These are phyloP conservation scores for Pseudoturritis turrita DNA, from an alignment of 345 rosid genomes.

Conservation along the genomic window DNA sequence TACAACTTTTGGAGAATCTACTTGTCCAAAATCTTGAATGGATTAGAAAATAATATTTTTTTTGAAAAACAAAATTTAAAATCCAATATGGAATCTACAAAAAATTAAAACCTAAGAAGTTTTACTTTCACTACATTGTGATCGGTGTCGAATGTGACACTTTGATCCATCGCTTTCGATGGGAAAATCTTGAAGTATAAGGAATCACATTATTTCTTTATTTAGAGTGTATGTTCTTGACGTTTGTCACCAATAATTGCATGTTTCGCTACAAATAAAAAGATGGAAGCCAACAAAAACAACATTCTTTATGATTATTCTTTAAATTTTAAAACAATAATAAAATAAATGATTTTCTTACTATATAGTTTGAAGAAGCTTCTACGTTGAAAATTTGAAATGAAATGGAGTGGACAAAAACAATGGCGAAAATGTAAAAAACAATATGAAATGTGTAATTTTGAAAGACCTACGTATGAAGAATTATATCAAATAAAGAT, in stretches of 20 bases:
- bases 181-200: background rate
- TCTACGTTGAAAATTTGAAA: too few species aligned
- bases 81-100: too few species aligned
- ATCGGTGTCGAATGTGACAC: conserved; percentile 16
- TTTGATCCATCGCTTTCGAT: conserved; percentile 10
- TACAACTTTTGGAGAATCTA: too few species aligned
- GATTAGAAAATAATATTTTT: too few species aligned
- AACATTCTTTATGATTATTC: background rate
- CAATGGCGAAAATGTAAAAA: background rate
- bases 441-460: background rate
- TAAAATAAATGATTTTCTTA: background rate
- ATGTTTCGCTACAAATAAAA: background rate
- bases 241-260: background rate
- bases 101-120: too few species aligned
- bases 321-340: background rate
- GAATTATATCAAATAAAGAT: too few species aligned
- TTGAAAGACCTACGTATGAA: too few species aligned
- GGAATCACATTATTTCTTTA: background rate
- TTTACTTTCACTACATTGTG: background rate
- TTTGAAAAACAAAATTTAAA: too few species aligned
- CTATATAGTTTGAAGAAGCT: background rate
- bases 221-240: background rate
- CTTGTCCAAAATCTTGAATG: too few species aligned
- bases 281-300: background rate
- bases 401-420: background rate